Evolutionary conservation across 805 yeast species (phyloP), one percentile per base, ranked within the genome.

Genomic region (Dipodascus albidus): DNA sequence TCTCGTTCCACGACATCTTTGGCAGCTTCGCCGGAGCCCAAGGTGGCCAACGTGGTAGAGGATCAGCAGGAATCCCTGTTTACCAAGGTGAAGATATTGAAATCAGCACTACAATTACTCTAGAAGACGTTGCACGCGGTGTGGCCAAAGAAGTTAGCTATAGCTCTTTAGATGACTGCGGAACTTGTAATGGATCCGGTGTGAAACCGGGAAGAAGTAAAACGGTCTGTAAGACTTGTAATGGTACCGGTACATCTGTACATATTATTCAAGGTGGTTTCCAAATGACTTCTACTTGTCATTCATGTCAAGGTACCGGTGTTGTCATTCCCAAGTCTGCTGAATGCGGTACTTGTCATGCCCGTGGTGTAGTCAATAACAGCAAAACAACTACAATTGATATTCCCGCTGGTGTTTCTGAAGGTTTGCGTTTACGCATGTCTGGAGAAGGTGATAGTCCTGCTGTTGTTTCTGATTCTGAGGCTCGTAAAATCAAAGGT

Each of bases 271-370:
- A 83, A 60, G 96, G 95, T 2, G 98, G 98, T 0, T 93, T 91
- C 78, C 96, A 90, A 63, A 89, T 93, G 96, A 83, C 96, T 2
- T 82, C 96, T 0, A 88, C 96, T 11, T 93, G 99, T 76, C 75
- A 75, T 50, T 72, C 82, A 2, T 93, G 99, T 74, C 81, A 77
- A 48, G 99, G 99, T 44, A 73, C 86, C 3, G 99, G 99, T 52
- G 93, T 88, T 1, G 76, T 74, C 2, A 80, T 89, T 50, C 78
- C 82, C 49, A 74, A 77, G 19, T 70, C 73, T 14, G 89, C 88
- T 64, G 80, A 81, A 52, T 93, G 99, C 75, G 62, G 65, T 1
- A 67, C 82, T 1, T 93, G 99, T 71, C 90, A 83, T 59, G 97
- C 98, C 51, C 83, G 85, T 56, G 99, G 99, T 55, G 95, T 87